Conservation (phyloP, 2,329 filamentous ascomycete species). For the Chaetomiaceae sp. region DNA sequence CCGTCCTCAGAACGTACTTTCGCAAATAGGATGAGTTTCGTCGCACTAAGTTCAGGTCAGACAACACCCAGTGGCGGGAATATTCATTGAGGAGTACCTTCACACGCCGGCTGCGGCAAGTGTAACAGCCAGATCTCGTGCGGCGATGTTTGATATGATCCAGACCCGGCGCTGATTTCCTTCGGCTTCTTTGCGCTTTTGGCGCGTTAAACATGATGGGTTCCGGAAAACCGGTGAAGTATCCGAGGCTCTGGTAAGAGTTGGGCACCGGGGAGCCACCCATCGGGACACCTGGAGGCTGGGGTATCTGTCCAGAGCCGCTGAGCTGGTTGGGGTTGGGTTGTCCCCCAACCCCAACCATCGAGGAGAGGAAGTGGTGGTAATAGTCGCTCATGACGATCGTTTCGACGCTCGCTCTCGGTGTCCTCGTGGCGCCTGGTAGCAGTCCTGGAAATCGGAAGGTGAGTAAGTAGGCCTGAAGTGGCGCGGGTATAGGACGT, state of each 20-base stretch:
- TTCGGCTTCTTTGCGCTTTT: conserved; percentile 47
- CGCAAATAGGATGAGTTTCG: conserved; percentile 80
- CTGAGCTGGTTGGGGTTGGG: conserved; percentile 39
- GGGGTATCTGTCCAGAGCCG: conserved; percentile 36
- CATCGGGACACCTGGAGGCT: conserved; percentile 31
- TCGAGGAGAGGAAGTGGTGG: conserved; percentile 51
- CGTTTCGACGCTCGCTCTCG: not conserved
- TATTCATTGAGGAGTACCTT: conserved; percentile 54
- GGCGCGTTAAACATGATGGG: conserved; percentile 45
- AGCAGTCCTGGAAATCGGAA: not conserved
- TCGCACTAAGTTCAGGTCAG: conserved; percentile 63
- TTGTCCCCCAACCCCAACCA: conserved; percentile 42
- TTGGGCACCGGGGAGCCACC: conserved; percentile 36
- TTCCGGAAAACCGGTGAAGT: conserved; percentile 49
- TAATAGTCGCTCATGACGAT: conserved; percentile 54
- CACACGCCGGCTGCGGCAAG: conserved; percentile 82
- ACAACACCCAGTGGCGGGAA: not conserved
- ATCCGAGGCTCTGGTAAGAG: conserved; percentile 45
- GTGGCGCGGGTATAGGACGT: not conserved
- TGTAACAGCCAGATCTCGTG: conserved; percentile 89
- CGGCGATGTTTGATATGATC: conserved; percentile 89
- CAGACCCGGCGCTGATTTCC: conserved; percentile 47
- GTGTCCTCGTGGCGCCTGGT: not conserved
- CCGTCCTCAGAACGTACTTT: conserved; percentile 45
- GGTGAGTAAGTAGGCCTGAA: not conserved